phyloP scores from a whole-genome alignment of 176 grass and related monocot genomes.

The Aegilops tauschii region DNA sequence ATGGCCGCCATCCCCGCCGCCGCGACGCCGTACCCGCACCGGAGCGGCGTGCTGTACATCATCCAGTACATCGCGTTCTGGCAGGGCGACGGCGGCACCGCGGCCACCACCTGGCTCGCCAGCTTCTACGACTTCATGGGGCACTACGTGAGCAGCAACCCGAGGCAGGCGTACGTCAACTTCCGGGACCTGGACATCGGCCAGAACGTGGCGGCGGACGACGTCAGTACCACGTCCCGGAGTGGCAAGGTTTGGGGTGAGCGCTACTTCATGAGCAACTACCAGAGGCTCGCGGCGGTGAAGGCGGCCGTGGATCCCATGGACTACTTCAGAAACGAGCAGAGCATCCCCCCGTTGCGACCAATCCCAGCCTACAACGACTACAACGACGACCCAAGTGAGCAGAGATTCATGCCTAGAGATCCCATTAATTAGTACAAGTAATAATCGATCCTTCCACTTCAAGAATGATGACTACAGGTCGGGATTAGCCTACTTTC shows the following conservation, averaged over 20 bases:
- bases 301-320: slow-evolving; percentile 32
- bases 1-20: not conserved
- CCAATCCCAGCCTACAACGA: not conserved
- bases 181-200: slow-evolving; percentile 33
- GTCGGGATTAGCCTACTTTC: not conserved
- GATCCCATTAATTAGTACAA: not conserved
- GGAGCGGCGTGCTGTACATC: slow-evolving; percentile 8
- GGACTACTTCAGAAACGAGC: not conserved
- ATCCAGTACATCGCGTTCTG: slow-evolving; percentile 17
- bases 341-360: slow-evolving; percentile 42
- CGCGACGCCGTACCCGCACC: not conserved
- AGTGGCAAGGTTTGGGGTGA: not conserved
- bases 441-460: not conserved
- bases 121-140: slow-evolving; percentile 2
- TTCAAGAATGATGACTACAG: not conserved
- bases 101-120: slow-evolving; percentile 15
- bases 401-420: not conserved
- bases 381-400: not conserved
- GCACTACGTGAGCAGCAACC: not conserved
- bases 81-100: not conserved
- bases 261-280: slow-evolving; percentile 41
- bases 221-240: not conserved
- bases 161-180: not conserved
- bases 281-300: slow-evolving; percentile 29
- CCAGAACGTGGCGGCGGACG: slow-evolving; percentile 17